Base-by-base conservation (phyloP, 768 basidiomycete species). In the Termitomyces sp. region DNA sequence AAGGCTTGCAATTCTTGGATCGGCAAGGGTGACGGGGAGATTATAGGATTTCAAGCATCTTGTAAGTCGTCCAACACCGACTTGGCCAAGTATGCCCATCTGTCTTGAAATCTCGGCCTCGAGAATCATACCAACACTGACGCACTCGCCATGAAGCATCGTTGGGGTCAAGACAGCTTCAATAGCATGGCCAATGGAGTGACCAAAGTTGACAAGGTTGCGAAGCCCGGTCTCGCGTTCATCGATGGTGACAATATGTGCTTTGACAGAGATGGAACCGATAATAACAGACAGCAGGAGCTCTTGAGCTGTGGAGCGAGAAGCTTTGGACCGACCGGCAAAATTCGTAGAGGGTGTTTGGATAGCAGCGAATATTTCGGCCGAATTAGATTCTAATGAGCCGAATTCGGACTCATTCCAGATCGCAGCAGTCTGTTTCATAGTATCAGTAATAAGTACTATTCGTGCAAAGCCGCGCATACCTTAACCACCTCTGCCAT, bases 401-500 rank as follows among this genome's bases (percentile, higher is more conserved):
- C 86, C 81, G 67, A 99, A 99, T 67, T 95, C 93, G 62, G 76
- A 73, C 66, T 93, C 95, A 71, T 93, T 86, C 96, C 96, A 98
- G 67, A 98, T 98, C n/a, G 95, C 97, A 6, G 97, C 96, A 27
- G 97, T 99, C 96, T 96, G 27, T 24, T 49, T 34, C 11, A 33
- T 44, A n/a, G 52, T 16, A 45, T 47, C 53, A 27, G 44, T 18
- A 22, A 56, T 39, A 50, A 41, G 41, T n/a, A 31, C 48, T 37
- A 31, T 33, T 12, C 18, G n/a, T 48, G 5, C 39, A 30, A 42
- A 20, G 18, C 12, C 20, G 42, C 41, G 71, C 79, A 60, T 57
- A 93, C 95, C 84, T 99, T 99, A 69, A 98, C 87, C 3, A 98
- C 89, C 72, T 99, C 96, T 0, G 97, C 96, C 90, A 99, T 96